Evolutionary conservation across 2,329 filamentous ascomycete genomes (phyloP), one percentile per base, ranked within the genome.

Genomic region (Taxawa tesnikishii): DNA sequence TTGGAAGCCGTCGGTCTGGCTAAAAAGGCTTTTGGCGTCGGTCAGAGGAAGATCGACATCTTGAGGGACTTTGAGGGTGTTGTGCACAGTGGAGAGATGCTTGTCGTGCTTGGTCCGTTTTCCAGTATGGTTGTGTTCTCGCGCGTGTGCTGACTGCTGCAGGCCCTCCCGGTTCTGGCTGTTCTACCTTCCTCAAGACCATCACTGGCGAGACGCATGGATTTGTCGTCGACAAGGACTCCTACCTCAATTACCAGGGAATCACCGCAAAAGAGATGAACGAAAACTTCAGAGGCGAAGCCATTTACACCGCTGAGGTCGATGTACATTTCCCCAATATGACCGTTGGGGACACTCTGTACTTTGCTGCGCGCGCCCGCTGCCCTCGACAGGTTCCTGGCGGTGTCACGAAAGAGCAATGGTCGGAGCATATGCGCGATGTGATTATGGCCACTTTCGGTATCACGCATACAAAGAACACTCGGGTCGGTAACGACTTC

Each of bases 231-330:
- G 79, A 83, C 29, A 59, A 78, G 3, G 59, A 63, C 8, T 77
- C 80, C 0, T 74, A 82, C 40, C 74, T 93, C 50, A 88, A 92
- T 58, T 93, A 92, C 49, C 79, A 90, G 53, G 79, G 75, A 66
- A 67, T 83, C 46, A 62, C 71, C 3, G 68, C 81, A 34, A 59
- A 81, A 48, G 71, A 83, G 49, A 88, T 90, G 80, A 73, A 81
- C 57, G 73, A 71, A 8, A 65, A 71, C 39, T 85, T 88, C 59
- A 76, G 81, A 16, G 83, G 83, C 42, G 83, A 92, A 57, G 81
- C 81, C 39, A 87, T 90, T 52, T 90, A 90, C 58, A 87, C 81
- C 0, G 81, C 81, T 37, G 83, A 90, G 54, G 77, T 83, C 21
- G 84, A 92, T 50, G 77, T 81, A 4, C 81, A 87, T 56, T 87